These are phyloP conservation scores for Marasmius sp. DNA, from an alignment of 1,284 basidiomycete species.

Conservation along the genomic window DNA sequence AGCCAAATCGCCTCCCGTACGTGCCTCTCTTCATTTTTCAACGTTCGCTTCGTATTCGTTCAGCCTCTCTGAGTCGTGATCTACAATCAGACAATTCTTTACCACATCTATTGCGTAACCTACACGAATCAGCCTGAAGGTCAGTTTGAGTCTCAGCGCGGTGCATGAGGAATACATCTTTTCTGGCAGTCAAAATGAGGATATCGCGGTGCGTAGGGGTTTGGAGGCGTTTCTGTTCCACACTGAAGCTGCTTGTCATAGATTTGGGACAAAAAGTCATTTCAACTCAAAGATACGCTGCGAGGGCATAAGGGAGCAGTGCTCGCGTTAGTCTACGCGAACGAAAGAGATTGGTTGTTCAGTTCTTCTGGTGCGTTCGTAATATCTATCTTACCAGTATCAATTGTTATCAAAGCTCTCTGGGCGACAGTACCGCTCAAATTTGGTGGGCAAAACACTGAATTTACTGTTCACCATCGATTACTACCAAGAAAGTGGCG, in stretches of 20 bases:
- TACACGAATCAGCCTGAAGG: constrained; percentile 62
- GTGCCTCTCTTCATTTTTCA: neutral
- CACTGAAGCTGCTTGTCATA: constrained; percentile 2
- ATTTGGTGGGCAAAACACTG: constrained; percentile 84
- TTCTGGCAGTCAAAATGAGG: constrained; percentile 79
- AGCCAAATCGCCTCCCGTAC: neutral
- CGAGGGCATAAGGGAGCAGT: constrained; percentile 86
- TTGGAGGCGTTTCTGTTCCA: neutral
- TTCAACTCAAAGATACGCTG: constrained; percentile 72
- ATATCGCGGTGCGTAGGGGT: constrained; percentile 64
- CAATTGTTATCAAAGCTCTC: too few relatives aligned
- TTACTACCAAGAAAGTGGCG: constrained; percentile 80
- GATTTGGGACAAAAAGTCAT: constrained; percentile 70
- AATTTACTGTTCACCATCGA: constrained; percentile 75
- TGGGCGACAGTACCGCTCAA: constrained; percentile 84
- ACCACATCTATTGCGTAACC: constrained; percentile 62
- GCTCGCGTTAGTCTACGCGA: constrained; percentile 77
- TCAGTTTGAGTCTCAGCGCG: constrained; percentile 81
- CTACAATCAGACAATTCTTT: constrained; percentile 34
- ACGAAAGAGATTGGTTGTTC: constrained; percentile 81
- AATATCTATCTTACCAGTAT: too few relatives aligned
- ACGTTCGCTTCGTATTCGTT: constrained; percentile 3
- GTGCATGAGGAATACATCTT: constrained; percentile 76
- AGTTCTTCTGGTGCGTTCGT: constrained; percentile 74
- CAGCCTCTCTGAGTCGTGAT: constrained; percentile 61